Evolutionary conservation across 2,329 filamentous ascomycete species (phyloP), one percentile per base, ranked within the genome.

Genomic region (Mycosphaerella arachidis): DNA sequence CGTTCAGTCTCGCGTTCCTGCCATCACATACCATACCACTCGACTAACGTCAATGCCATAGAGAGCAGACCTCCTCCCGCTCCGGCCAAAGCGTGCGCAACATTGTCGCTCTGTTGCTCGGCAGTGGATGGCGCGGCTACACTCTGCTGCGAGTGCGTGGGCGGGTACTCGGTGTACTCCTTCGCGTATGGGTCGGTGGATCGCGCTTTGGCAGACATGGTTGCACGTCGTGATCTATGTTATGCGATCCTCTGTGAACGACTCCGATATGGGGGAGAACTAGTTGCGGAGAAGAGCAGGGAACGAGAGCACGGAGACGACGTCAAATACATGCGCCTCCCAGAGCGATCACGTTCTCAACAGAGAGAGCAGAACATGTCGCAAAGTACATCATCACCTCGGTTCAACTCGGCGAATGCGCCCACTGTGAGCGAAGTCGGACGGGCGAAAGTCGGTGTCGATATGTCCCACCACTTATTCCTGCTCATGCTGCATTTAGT

Each of bases 31-130:
- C n/a, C 51, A 53, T 29, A 52, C 55, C 54, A 52, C 55, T 53
- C 27, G 37, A 65, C 82, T 64, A 84, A 95, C 86, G 94, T 99
- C 76, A 99, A 79, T 68, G 92, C 85, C 91, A 97, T 99, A 68
- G 94, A 96, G 60, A 97, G 80, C 59, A 99, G 88, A 61, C 94
- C 94, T 67, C 94, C 94, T 68, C 94, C 94, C 54, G 92, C 91
- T 67, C 93, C 93, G 58, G 92, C 91, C 60, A 97, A 85, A 62
- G 93, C 93, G 79, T 97, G 93, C 59, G 93, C 92, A 73, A 97
- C 91, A 81, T 97, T 97, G 82, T 97, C 93, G 74, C 92, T 94
- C 72, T 95, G 91, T 63, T 92, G 91, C 50, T 88, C 79, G 51
- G 86, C 84, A 68, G 88, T 88, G 58, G 50, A 52, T 3, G 6